Conservation (phyloP, 768 basidiomycete species). For the Cubamyces sp. region DNA sequence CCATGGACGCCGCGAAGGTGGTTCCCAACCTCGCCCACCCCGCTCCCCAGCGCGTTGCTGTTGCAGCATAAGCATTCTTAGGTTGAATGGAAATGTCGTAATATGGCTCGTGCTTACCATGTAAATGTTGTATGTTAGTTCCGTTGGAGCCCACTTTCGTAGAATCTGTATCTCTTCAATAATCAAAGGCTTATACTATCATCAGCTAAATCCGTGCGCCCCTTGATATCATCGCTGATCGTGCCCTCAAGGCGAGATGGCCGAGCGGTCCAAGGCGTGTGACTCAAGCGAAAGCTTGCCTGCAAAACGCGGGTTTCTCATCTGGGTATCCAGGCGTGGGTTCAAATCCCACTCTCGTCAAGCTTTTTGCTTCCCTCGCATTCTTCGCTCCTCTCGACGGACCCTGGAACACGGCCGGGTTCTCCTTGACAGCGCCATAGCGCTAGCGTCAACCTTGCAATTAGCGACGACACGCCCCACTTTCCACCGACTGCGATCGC, state of each 20-base stretch:
- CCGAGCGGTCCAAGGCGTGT: conserved; percentile 68
- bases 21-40: conserved; percentile 22
- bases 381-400: too few relatives aligned
- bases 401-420: too few relatives aligned
- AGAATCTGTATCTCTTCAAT: too few relatives aligned
- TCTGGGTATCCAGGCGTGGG: conserved; percentile 37
- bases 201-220: too few relatives aligned
- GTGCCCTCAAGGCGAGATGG: conserved; percentile 54
- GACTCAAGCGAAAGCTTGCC: conserved; percentile 52
- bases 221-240: too few relatives aligned
- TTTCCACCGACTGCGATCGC: background rate
- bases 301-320: conserved; percentile 32
- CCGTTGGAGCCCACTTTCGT: too few relatives aligned
- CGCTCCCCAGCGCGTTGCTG: conserved; percentile 31
- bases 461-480: too few relatives aligned
- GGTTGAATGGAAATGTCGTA: background rate
- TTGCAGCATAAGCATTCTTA: conserved; percentile 27
- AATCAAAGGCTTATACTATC: too few relatives aligned
- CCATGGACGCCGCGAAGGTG: conserved; percentile 30
- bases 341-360: conserved; percentile 36
- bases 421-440: too few relatives aligned
- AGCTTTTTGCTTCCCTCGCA: conserved; percentile 12
- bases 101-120: background rate
- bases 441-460: too few relatives aligned
- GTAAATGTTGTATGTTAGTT: conserved; percentile 1